Base-by-base conservation (phyloP, 176 grass and related monocot genomes). In the Musa beccarii region DNA sequence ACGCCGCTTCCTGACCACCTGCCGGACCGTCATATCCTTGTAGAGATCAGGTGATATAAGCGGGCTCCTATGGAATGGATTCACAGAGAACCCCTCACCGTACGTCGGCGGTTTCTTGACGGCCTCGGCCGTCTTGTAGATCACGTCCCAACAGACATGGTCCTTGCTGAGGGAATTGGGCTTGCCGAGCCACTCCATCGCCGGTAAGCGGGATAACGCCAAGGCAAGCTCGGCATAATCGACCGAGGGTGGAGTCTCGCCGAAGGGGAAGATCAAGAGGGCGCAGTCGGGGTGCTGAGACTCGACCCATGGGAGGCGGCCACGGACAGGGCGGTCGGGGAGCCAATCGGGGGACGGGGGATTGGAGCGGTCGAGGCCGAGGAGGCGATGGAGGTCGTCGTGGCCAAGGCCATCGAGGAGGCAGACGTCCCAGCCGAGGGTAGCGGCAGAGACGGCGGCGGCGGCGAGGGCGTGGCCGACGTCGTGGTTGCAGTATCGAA, bases 401-500 rank as follows among this genome's bases (percentile, higher is more conserved):
- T 90, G 77, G 10, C 85, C 90, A 28, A 97, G 54, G 23, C 85
- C 88, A 56, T 92, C 93, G 1, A 97, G 79, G 51, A 97, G 50
- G n/a, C 85, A 80, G 7, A 75, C 84, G 50, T 97, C 93, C 90
- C 90, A 97, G 0, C 93, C 93, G 17, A 92, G 82, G 17, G 87
- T 13, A 22, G 83, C 85, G 1, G 93, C 87, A 17, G 87, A 84
- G 22, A 90, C 1, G 0, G 81, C 84, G n/a, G 88, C 84, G 0
- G 93, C 83, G 0, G 90, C 86, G 20, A 96, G 82, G 22, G 93
- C 93, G 54, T 97, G 90, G 8, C 93, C 93, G 21, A 87, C 93
- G 49, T 97, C 93, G 76, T 97, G 90, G 52, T 97, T 97, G 83
- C 93, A 92, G 77, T 97, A 92, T 22, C 93, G 82, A 78, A 97